Evolutionary conservation across 768 basidiomycete species (phyloP), one percentile per base, ranked within the genome.

Genomic region (Strobilomyces echinocephalus): DNA sequence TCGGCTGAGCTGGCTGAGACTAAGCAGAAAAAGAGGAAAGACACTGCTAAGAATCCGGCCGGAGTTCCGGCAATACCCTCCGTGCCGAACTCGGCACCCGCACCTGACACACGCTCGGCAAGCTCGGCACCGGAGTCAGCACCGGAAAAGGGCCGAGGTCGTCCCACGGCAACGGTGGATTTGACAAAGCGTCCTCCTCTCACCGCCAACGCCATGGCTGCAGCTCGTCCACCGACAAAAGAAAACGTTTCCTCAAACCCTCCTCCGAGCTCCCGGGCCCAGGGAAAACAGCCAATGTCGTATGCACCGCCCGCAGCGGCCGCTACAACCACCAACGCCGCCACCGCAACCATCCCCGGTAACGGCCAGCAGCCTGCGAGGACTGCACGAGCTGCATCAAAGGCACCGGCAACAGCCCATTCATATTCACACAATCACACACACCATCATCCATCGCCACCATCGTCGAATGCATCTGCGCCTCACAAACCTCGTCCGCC

Each of bases 211-310:
- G 71, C 71, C 59, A 76, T 76, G 73, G 69, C 78, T 72, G 64
- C 75, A 63, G 61, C 69, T 64, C 65, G 72, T 59, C 55, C 73
- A 60, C 62, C 72, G 59, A 64, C 75, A 63, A 61, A 74, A 68
- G 58, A 76, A 69, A 64, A 72, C 65, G 36, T 60, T 21, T 49
- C 66, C 16, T 41, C 60, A 18, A 64, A 69, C 47, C 79, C 80
- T 30, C 80, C 78, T 38, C 91, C 87, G 34, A 86, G 83, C 55
- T 88, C 89, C 48, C 81, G 92, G 15, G 91, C 91, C 21, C 89
- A 89, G 59, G 92, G 92, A 61, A 95, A 95, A 76, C 89, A 91
- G 64, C 92, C 91, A 31, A 94, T 94, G 91, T 78, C 85, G 2
- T 92, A 92, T 66, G 57, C 55, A 11, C 70, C 60, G 0, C 30